Percentiles rank a stretch among this genome's conserved stretches.
Conservation (phyloP, 2,329 filamentous ascomycete genomes). For the Ceratocystiopsis minuta region DNA sequence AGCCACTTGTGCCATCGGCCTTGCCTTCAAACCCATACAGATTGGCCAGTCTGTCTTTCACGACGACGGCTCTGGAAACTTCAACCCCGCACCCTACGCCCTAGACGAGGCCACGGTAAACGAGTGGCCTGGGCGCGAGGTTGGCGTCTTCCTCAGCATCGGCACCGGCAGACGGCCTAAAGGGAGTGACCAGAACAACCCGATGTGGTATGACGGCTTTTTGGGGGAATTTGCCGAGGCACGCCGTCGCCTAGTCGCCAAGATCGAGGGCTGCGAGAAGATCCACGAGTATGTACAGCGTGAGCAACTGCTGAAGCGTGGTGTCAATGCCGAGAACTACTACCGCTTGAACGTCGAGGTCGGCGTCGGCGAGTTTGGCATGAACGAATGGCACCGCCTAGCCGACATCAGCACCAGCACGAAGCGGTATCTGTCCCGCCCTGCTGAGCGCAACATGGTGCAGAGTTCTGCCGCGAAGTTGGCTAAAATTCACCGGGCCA, state of each 20-base stretch:
- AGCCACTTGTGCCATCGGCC: conserved; percentile 76
- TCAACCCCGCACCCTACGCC: conserved; percentile 72
- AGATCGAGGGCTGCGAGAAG: conserved; percentile 88
- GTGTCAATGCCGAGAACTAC: conserved; percentile 78
- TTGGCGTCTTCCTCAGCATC: conserved; percentile 82
- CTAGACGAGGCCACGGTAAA: conserved; percentile 83
- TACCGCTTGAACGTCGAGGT: conserved; percentile 94
- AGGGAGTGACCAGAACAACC: conserved; percentile 46
- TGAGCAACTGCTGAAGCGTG: conserved; percentile 57
- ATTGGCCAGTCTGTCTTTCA: conserved; percentile 89
- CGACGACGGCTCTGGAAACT: conserved; percentile 79
- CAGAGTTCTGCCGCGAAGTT: conserved; percentile 61
- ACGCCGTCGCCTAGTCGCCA: conserved; percentile 61
- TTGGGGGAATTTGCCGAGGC: conserved; percentile 87
- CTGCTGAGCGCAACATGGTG: conserved; percentile 60
- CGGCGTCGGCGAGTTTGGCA: conserved; percentile 89
- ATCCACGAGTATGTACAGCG: conserved; percentile 76
- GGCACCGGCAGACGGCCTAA: conserved; percentile 75
- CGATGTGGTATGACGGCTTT: conserved; percentile 88
- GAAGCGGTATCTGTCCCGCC: conserved; percentile 58
- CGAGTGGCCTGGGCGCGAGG: conserved; percentile 85
- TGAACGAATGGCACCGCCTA: conserved; percentile 96
- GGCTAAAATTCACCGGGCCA: conserved; percentile 65
- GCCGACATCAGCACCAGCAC: conserved; percentile 90
- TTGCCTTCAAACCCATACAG: conserved; percentile 90